phyloP scores from a whole-genome alignment of 2,329 filamentous ascomycete genomes.

The Diaporthe velutina region DNA sequence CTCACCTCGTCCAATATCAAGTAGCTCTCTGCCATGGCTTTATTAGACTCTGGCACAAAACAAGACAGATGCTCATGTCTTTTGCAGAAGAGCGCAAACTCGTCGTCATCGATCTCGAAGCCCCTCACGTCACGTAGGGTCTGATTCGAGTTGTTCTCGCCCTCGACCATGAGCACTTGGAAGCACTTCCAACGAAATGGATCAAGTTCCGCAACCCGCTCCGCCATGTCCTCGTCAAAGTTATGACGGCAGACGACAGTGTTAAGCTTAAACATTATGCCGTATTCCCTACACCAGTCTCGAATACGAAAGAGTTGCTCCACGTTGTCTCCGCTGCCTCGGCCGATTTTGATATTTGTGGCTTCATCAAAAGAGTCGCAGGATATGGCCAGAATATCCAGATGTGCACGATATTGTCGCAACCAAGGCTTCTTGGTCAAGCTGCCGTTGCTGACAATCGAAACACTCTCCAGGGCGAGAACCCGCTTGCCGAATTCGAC shows the following conservation, averaged over 20 bases:
- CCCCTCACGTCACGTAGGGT: conserved; percentile 55
- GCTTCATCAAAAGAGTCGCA: conserved; percentile 66
- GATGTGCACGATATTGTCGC: conserved; percentile 53
- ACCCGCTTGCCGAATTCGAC: conserved; percentile 61
- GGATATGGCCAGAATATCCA: conserved; percentile 68
- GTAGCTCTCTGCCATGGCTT: conserved; percentile 64
- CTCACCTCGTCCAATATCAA: conserved; percentile 62
- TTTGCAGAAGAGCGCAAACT: conserved; percentile 60
- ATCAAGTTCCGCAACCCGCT: conserved; percentile 51
- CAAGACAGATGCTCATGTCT: conserved; percentile 55
- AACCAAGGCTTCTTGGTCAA: conserved; percentile 59
- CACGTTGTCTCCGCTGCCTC: conserved; percentile 62
- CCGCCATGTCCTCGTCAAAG: conserved; percentile 63
- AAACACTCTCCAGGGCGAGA: conserved; percentile 62
- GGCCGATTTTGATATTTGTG: conserved; percentile 65
- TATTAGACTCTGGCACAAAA: conserved; percentile 63
- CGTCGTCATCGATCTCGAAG: conserved; percentile 60
- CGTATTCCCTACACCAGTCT: conserved; percentile 58
- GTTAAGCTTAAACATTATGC: conserved; percentile 70
- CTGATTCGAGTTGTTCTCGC: conserved; percentile 62
- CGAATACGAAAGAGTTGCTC: conserved; percentile 56
- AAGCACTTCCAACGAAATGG: conserved; percentile 70
- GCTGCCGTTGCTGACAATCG: conserved; percentile 67
- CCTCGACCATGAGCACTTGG: conserved; percentile 64
- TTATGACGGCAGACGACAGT: conserved; percentile 65